These are phyloP conservation scores for Leccinellum albellum DNA, from an alignment of 768 basidiomycete genomes.

Conservation along the genomic window DNA sequence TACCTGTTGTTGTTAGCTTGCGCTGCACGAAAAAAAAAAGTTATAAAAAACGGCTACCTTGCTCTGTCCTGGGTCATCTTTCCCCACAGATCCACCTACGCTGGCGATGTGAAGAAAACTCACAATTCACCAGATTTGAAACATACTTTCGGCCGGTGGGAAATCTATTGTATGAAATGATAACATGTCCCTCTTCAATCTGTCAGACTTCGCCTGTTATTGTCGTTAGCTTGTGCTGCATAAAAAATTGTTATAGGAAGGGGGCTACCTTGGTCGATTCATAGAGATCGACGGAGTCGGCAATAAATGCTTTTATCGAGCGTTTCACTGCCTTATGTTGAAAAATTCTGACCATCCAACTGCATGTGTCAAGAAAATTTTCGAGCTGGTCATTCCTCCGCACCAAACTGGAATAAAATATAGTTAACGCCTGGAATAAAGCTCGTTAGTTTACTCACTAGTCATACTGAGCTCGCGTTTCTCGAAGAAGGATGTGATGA, in stretches of 20 bases:
- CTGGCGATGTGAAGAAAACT: no score
- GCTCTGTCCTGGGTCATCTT: neutral
- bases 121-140: neutral
- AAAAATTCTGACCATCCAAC: neutral
- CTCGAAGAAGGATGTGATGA: neutral
- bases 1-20: neutral
- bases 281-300: neutral
- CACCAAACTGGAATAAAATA: neutral
- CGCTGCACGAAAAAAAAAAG: no score
- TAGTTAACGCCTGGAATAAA: neutral
- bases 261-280: neutral
- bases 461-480: neutral
- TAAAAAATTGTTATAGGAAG: neutral
- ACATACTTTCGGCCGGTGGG: constrained; percentile 1
- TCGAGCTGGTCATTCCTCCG: neutral
- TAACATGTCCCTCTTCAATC: neutral
- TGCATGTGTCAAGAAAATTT: neutral
- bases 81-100: neutral
- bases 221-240: neutral
- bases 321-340: neutral
- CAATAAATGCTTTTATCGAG: neutral
- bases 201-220: neutral
- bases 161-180: neutral
- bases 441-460: neutral
- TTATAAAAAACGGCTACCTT: neutral